These are phyloP conservation scores for Stenocarpella maydis DNA, from an alignment of 2,329 filamentous ascomycete species.

Conservation along the genomic window DNA sequence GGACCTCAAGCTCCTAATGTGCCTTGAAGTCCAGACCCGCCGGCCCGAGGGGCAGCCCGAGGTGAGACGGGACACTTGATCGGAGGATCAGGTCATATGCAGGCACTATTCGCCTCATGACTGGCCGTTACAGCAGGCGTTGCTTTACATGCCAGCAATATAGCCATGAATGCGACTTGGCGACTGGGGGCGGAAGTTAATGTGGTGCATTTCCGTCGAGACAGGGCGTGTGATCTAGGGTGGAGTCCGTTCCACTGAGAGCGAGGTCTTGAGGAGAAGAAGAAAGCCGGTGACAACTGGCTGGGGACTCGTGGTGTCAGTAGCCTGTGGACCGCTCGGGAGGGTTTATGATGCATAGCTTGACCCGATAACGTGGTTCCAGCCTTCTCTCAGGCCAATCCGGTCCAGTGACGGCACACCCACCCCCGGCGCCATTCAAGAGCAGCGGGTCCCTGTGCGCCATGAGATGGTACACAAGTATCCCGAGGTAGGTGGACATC, in stretches of 20 bases:
- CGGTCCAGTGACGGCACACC: background rate
- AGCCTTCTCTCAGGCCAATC: constrained; percentile 24
- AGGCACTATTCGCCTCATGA: background rate
- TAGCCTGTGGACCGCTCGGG: constrained; percentile 7
- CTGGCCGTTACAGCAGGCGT: background rate
- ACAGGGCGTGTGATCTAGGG: constrained; percentile 6
- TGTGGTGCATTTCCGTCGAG: constrained; percentile 12
- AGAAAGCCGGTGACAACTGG: constrained; percentile 17
- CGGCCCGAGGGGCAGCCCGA: background rate
- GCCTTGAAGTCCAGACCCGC: background rate
- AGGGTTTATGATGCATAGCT: constrained; percentile 22
- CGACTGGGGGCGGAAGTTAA: constrained; percentile 13
- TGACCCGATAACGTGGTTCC: constrained; percentile 18
- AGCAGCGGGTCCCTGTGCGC: constrained; percentile 15
- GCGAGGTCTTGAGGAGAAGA: constrained; percentile 1
- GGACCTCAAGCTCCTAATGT: background rate
- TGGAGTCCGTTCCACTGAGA: constrained; percentile 18
- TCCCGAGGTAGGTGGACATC: constrained; percentile 11
- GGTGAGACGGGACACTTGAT: background rate
- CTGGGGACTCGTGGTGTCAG: constrained; percentile 13
- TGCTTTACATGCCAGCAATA: constrained; percentile 2
- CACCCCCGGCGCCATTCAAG: background rate
- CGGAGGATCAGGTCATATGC: constrained; percentile 6
- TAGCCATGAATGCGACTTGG: background rate
- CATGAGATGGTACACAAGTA: constrained; percentile 1